Evolutionary conservation across 768 basidiomycete species (phyloP), one percentile per base, ranked within the genome.

Genomic region (Suillus luteus): DNA sequence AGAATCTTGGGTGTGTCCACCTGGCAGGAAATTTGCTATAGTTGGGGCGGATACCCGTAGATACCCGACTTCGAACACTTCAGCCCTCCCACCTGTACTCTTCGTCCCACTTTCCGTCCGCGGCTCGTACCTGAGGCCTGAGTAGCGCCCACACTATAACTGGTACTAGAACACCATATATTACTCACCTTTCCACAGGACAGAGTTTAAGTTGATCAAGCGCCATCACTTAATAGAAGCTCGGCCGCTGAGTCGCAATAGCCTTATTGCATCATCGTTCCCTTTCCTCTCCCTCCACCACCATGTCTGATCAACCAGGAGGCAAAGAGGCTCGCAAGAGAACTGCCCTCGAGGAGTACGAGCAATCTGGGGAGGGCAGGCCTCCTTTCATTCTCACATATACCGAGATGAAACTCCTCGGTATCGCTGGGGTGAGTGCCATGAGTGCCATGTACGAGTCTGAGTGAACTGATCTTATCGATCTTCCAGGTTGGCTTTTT

Each of bases 401-500:
- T 17, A 71, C 83, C 8, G 87, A 89, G 72, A 44, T 87, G 60
- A 89, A 89, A 73, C 70, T 90, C 46, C 75, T 89, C 35, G 79
- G 82, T 43, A 87, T 89, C 63, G 81, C 86, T 60, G 88, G 86
- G 9, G 86, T 87, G 64, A 66, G 83, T 76, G 4, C 10, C 8
- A 15, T 55, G 3, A 1, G 22, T 40, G 2, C 38, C 10, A 48
- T 37, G 22, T 55, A 48, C 14, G 46, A n/a, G 17, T 60, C 27
- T 62, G 33, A 15, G 46, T 58, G 60, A 60, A 67, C 31, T 27
- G 51, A n/a, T 38, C 37, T 27, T 55, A 19, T 38, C 37, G 52
- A 43, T 37, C 40, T 17, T 35, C 0, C 62, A 87, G 86, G 84
- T 88, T 59, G 88, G 88, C 8, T 89, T 89, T 74, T 89, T 90